Evolutionary conservation across 345 rosid genomes (phyloP), one percentile per base, ranked within the genome.

Genomic region (sweet orange (Citrus sinensis)): DNA sequence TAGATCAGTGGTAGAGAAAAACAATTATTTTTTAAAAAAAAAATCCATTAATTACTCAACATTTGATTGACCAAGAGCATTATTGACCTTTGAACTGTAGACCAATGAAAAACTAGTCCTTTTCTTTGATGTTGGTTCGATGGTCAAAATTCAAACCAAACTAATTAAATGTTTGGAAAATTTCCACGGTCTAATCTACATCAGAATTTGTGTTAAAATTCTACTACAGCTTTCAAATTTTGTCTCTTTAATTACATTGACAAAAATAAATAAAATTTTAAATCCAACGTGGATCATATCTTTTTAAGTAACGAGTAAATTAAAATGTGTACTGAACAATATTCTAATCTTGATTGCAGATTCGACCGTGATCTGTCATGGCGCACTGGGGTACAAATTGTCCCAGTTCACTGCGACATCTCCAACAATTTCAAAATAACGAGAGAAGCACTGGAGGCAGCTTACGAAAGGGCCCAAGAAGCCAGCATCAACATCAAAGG

Each of bases 351-450:
- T 22, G 32, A 11, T 66, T 79, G 37, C 96, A 94, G 98, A 85
- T 92, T 93, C 78, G 87, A 81, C 60, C 82, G 98, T 51, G 98
- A 95, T 84, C 80, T 95, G 73, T 83, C 93, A 29, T 95, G 98
- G 98, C 86, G 98, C 19, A 95, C 98, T 6, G 91, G 97, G 35
- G 87, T 91, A 34, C 80, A 83, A 39, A 79, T 85, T 70, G 78
- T 92, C 67, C 98, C 98, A 1, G 85, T 95, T 58, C 84, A 86
- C 68, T 90, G 93, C 76, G n/a, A 85, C 40, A 93, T 95, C 92
- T 81, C 94, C 7, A 87, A 87, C 86, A 84, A 87, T 67, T 95
- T 95, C 80, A 80, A 80, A 8, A 63, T 95, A 63, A 92, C 94
- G 5, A 75, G 75, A 8, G 81, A 74, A 54, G 91, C 93, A 19